Evolutionary conservation across 495 filamentous ascomycete species (phyloP).

Genomic region (Diplogelasinospora grovesii): DNA sequence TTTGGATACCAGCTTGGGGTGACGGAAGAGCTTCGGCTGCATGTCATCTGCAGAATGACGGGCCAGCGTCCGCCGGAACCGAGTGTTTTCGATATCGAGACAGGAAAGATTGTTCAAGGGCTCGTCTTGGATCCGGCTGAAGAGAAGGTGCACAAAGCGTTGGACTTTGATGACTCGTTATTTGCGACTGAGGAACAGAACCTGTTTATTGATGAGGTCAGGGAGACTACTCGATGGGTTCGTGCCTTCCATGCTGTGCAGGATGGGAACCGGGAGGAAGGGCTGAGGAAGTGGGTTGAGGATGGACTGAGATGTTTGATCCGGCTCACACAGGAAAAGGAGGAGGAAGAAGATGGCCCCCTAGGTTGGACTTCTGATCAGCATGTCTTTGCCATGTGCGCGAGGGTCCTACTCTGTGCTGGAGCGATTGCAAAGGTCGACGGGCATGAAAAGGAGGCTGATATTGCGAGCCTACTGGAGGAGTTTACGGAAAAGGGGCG

Average conservation of each 20-base stretch:
- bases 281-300: conserved; percentile 45
- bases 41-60: conserved; percentile 28
- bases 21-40: conserved; percentile 24
- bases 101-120: background rate
- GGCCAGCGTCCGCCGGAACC: conserved; percentile 14
- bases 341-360: conserved; percentile 48
- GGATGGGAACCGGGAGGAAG: too few species aligned
- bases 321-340: conserved; percentile 13
- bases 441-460: background rate
- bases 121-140: conserved; percentile 36
- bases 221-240: conserved; percentile 63
- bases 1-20: conserved; percentile 19
- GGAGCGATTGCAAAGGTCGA: conserved; percentile 17
- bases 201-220: conserved; percentile 71
- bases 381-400: conserved; percentile 61
- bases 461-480: conserved; percentile 19
- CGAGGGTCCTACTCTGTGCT: conserved; percentile 50
- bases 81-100: too few species aligned
- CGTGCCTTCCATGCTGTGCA: conserved; percentile 36
- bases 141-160: conserved; percentile 39
- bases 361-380: conserved; percentile 69
- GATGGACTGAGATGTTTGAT: conserved; percentile 49
- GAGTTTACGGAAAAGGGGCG: conserved; percentile 21
- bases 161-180: conserved; percentile 60
- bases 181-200: conserved; percentile 91